phyloP scores from a whole-genome alignment of 331 rosid species.

The Malus hybrid region DNA sequence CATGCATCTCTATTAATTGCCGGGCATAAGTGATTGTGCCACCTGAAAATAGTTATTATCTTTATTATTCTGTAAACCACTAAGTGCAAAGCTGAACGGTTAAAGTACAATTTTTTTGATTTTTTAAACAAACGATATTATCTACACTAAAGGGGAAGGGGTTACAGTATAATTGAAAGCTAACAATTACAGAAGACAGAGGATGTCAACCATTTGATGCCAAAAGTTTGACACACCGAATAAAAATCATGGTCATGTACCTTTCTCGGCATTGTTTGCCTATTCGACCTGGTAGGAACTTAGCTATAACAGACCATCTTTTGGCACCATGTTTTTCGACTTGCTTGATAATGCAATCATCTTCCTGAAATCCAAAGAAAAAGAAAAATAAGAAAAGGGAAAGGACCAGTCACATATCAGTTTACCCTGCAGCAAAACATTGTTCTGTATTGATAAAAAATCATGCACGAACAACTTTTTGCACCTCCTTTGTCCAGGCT shows the following conservation, averaged over 20 bases:
- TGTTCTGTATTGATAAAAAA: not conserved
- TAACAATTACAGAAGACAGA: not conserved
- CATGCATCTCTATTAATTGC: slow-evolving; percentile 50
- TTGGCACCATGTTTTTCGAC: slow-evolving; percentile 39
- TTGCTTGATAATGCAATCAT: slow-evolving; percentile 33
- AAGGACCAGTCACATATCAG: slow-evolving; percentile 7
- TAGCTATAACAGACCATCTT: slow-evolving; percentile 53
- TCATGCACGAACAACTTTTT: not conserved
- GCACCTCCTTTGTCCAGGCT: slow-evolving; percentile 56
- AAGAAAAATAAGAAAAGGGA: not conserved
- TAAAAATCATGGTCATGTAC: slow-evolving; percentile 13
- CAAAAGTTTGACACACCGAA: not conserved
- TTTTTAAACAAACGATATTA: too few species aligned
- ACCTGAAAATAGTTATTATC: slow-evolving; percentile 36
- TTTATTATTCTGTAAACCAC: not conserved
- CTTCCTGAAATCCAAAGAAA: slow-evolving; percentile 35
- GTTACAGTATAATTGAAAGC: not conserved
- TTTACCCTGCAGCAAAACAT: not conserved
- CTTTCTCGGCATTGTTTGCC: slow-evolving; percentile 83
- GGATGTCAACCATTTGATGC: not conserved
- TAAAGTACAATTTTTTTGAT: too few species aligned
- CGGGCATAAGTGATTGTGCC: slow-evolving; percentile 61
- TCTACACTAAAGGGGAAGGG: too few species aligned
- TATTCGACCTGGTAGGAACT: slow-evolving; percentile 46
- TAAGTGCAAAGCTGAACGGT: too few species aligned